Base-by-base conservation (phyloP, 106 monocot species). In the Narthecium ossifragum region DNA sequence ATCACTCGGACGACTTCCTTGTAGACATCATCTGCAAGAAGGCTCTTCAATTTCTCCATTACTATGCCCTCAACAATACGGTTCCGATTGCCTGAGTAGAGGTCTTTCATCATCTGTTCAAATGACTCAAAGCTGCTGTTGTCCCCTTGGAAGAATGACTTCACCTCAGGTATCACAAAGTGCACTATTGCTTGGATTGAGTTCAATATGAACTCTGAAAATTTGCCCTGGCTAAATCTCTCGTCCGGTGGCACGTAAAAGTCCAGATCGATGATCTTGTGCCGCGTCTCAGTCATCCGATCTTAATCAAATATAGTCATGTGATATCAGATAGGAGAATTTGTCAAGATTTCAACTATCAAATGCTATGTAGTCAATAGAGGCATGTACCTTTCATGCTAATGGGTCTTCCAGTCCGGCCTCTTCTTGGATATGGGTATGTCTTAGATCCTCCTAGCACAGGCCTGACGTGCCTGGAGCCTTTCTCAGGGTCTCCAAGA, bases 191-290 rank as follows among this genome's bases (percentile, higher is more conserved):
- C 78, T 57, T 81, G 74, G 36, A 86, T 20, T 6, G 78, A 65
- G 23, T 37, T 63, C 17, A 61, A 32, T 51, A 86, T 71, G 71
- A 86, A 81, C 75, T 78, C 86, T 1, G 81, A 75, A 0, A 86
- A 61, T 68, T 86, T 86, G 37, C 21, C 46, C 0, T 70, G 78
- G 71, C 81, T 82, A 65, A 86, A 86, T 23, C 81, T 65, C 33
- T 86, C 86, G 17, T 86, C 86, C 9, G 81, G 81, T 26, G 86
- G 86, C 17, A 86, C 78, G 18, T 86, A 86, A 71, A 68, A 66
- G 46, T 81, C 72, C 11, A 78, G 53, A 34, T 82, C 70, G 56
- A 74, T 66, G 9, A 81, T 5, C 21, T 59, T 65, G 36, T 69
- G 52, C 18, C 78, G 51, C 2, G 56, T 71, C 68, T 86, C 86